Base-by-base conservation (phyloP, 2,329 filamentous ascomycete species). In the Coleophoma crateriformis region DNA sequence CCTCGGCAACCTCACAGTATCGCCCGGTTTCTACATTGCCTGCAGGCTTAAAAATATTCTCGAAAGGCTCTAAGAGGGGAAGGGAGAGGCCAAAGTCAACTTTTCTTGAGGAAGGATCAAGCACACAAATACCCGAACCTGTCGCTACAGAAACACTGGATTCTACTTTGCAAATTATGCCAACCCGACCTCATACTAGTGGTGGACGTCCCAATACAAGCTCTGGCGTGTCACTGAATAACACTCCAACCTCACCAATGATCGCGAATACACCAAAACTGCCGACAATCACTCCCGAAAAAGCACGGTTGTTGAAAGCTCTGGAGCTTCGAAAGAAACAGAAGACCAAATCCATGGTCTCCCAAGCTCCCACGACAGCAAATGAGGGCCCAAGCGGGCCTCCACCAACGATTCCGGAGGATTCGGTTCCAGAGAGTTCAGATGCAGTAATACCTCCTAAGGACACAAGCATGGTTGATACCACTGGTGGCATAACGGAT, bases 281-380 rank as follows among this genome's bases (percentile, higher is more conserved):
- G 47, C 65, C 46, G 56, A 71, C 73, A n/a, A 86, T 95, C 61
- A 90, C 89, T 1, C 88, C 89, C 1, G 94, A 99, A 67, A 97
- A 95, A 71, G 83, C 88, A 53, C 80, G 94, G 48, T 74, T 99
- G 54, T 91, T 96, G 88, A 96, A 95, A 71, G 94, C 94, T 7
- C 78, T 96, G 71, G 88, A 96, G 67, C 69, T 96, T 58, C 81
- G 92, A 47, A 94, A 95, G 68, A 90, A 87, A 69, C 90, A 90
- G 67, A 83, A 85, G 62, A 68, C 50, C 38, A 41, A 20, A 41
- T 19, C 47, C 52, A 15, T 20, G 46, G n/a, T 41, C 45, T 41
- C 14, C 38, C 17, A 48, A 50, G 7, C 40, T 46, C 45, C 45
- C 19, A 40, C 50, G 7, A 40, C 19, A 20, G 49, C 55, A 12